phyloP scores from a whole-genome alignment of 345 rosid species.

The Eucalyptus camaldulensis region DNA sequence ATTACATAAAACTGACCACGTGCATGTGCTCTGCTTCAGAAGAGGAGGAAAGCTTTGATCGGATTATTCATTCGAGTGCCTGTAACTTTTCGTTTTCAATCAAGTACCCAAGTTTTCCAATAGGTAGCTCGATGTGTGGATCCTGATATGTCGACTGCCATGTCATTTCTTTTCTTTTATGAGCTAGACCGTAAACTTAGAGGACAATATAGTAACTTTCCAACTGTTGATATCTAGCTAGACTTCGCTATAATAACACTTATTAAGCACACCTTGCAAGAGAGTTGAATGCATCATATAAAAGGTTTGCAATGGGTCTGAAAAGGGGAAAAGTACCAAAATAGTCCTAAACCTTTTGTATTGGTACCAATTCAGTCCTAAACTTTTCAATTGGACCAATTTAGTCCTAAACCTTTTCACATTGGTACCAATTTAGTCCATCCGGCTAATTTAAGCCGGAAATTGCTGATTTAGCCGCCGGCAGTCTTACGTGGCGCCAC shows the following conservation, averaged over 20 bases:
- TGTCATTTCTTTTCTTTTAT: not conserved
- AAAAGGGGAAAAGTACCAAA: too few species aligned
- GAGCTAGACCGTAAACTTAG: not conserved
- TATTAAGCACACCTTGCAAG: not conserved
- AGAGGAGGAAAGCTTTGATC: not conserved
- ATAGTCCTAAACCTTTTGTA: too few species aligned
- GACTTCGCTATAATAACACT: not conserved
- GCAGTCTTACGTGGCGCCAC: too few species aligned
- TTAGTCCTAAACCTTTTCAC: too few species aligned
- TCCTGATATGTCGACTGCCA: not conserved
- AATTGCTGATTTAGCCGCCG: too few species aligned
- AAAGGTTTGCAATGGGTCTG: not conserved
- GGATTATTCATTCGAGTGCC: not conserved
- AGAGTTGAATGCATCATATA: not conserved
- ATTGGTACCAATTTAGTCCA: too few species aligned
- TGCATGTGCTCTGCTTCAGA: not conserved
- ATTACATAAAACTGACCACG: not conserved
- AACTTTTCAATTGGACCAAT: too few species aligned
- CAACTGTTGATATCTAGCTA: not conserved
- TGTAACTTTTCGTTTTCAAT: not conserved
- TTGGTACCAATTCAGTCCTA: too few species aligned
- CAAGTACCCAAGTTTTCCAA: not conserved
- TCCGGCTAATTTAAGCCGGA: too few species aligned
- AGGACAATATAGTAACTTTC: not conserved
- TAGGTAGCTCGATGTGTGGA: not conserved